Conservation (phyloP, 495 filamentous ascomycete species). For the Parmelia sp. region DNA sequence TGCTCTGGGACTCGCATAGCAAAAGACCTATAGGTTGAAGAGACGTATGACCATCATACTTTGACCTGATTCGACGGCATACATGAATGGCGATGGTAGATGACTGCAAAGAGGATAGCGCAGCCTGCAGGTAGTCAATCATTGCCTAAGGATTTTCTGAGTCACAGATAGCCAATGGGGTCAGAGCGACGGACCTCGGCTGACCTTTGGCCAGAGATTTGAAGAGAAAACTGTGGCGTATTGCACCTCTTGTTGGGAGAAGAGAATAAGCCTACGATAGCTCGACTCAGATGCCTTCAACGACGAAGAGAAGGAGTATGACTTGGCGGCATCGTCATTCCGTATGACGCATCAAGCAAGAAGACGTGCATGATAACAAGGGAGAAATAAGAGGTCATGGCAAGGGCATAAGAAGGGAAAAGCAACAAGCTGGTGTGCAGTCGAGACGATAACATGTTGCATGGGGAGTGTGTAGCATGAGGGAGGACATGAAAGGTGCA, state of each 20-base stretch:
- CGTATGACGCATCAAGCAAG: no score
- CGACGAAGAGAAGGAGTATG: background rate
- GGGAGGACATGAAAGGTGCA: background rate
- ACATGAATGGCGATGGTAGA: background rate
- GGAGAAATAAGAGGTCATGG: background rate
- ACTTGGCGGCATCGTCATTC: background rate
- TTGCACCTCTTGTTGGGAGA: background rate
- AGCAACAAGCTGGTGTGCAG: background rate
- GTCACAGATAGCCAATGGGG: conserved; percentile 10
- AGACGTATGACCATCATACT: conserved; percentile 5
- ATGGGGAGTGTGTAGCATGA: background rate
- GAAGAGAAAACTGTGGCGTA: background rate
- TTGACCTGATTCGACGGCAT: background rate
- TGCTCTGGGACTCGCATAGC: background rate
- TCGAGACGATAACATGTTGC: background rate
- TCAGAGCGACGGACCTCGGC: conserved; percentile 6
- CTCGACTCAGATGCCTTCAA: background rate
- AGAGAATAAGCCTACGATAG: background rate
- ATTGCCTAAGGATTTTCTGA: background rate
- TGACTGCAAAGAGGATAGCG: background rate
- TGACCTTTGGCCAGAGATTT: background rate
- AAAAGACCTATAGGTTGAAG: background rate
- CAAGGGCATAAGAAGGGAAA: background rate
- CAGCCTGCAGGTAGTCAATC: background rate
- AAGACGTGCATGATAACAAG: background rate